Conservation (phyloP, 768 basidiomycete genomes). For the Phanerodontia chrysosporium region DNA sequence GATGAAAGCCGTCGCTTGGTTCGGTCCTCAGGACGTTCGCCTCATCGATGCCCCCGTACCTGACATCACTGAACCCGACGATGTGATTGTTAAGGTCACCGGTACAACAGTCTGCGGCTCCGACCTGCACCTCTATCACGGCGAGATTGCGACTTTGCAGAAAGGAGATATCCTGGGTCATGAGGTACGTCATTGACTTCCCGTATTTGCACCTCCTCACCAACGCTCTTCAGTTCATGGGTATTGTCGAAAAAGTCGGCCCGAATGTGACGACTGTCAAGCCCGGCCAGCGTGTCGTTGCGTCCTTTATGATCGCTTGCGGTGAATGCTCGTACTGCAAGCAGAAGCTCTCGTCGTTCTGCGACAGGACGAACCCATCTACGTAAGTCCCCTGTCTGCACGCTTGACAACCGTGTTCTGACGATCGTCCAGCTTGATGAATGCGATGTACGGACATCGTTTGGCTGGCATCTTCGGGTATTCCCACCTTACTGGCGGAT, state of each 20-base stretch:
- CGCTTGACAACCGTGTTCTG: constrained; percentile 3
- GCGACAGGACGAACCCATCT: constrained; percentile 65
- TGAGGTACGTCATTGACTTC: constrained; percentile 28
- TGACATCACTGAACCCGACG: constrained; percentile 64
- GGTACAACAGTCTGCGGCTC: constrained; percentile 58
- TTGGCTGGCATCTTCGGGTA: constrained; percentile 73
- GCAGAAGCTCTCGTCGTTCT: constrained; percentile 68
- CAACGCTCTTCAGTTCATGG: constrained; percentile 48
- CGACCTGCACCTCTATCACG: constrained; percentile 62
- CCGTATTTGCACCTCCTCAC: not conserved
- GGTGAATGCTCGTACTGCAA: constrained; percentile 71
- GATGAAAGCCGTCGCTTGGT: constrained; percentile 72
- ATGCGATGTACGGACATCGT: constrained; percentile 59
- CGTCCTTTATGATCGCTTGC: constrained; percentile 75
- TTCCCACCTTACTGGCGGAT: constrained; percentile 67
- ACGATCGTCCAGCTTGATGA: constrained; percentile 36
- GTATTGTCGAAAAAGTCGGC: constrained; percentile 62
- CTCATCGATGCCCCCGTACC: constrained; percentile 46
- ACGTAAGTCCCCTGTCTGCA: constrained; percentile 33
- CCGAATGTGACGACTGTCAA: constrained; percentile 54
- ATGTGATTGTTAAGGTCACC: constrained; percentile 72
- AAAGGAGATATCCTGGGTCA: constrained; percentile 75
- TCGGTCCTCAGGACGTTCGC: constrained; percentile 45
- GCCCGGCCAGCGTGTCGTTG: constrained; percentile 69
- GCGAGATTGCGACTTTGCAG: constrained; percentile 64